Base-by-base conservation (phyloP, 2,329 filamentous ascomycete species). In the Blastomyces emzantsi region DNA sequence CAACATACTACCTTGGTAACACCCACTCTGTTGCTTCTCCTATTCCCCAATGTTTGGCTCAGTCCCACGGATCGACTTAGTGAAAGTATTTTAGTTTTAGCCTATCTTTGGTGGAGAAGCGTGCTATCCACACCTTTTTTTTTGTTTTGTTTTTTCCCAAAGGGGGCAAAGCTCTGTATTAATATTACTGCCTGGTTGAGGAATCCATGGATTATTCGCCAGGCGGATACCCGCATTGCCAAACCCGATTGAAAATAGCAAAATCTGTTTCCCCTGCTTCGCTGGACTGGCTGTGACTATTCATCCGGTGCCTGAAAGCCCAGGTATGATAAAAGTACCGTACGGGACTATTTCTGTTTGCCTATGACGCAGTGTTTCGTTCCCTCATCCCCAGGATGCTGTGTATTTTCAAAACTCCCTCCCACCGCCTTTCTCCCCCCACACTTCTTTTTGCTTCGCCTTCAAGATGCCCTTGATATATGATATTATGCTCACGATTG, bases 351-450 rank as follows among this genome's bases (percentile, higher is more conserved):
- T 60, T 49, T 49, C 22, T 39, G 41, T 47, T 59, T 30, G 22
- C 41, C 58, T 60, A 60, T 60, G 58, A 60, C 58, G 58, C 58
- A 47, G 43, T 19, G 17, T 28, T 59, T 60, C 41, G 25, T 51
- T 49, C 30, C 36, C 6, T 43, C 55, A 39, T 39, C 55, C 55
- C 36, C 36, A 41, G 43, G 22, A 60, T 49, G 28, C 25, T 59
- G 39, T 33, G 58, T 49, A 60, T 60, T 60, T 60, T 41, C 17
- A 60, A 49, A 49, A 39, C 25, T 33, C 36, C 58, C 8, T 49
- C 30, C 58, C 58, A 49, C 58, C 58, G 58, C 58, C 58, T 49
- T 62, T 57, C 41, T 62, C 51, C 51, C 61, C 52, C 60, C 60
- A 61, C 60, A 54, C 36, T 39, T 49, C 22, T 25, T 59, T 52